Evolutionary conservation across 768 basidiomycete genomes (phyloP), one percentile per base, ranked within the genome.

Genomic region (Boletus pseudo-olivaceus): DNA sequence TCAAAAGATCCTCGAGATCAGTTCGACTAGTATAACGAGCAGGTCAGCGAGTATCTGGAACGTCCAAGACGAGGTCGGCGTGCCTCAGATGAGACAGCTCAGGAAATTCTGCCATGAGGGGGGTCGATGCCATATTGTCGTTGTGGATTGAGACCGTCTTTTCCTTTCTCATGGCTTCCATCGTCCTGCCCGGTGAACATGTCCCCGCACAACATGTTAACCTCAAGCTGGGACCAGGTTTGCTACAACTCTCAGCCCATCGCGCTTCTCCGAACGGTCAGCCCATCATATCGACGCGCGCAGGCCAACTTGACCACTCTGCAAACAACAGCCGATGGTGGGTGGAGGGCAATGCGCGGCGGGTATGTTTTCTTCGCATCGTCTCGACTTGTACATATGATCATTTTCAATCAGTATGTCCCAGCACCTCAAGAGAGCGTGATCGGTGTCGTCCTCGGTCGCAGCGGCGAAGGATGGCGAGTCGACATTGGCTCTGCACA

Each of bases 401-500:
- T 47, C 47, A 43, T 29, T 49, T 27, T 58, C 30, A 47, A 47
- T 20, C 62, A 98, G 95, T 98, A 98, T 73, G 81, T 93, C 33
- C 93, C 95, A 44, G 92, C 93, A 29, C 71, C 87, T 7, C 90
- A 93, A 59, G 96, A 98, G 67, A 83, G 88, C 10, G 93, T 98
- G 2, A 78, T 98, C 23, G 96, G 95, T 3, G 78, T 88, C 35
- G 77, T 99, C 47, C 77, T 80, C 7, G 90, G 86, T 55, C 85
- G 88, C 62, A 78, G 85, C 51, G 93, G 92, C 35, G 96, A 98
- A 64, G 88, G 87, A 7, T 99, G 85, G 77, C 82, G 94, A 42
- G 93, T 98, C 23, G 96, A 98, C 69, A 92, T 99, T 56, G 95
- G 95, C 3, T 78, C 86, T 27, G 88, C 94, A 6, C 93, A 97